These are phyloP conservation scores for Penicillium ucsense DNA, from an alignment of 495 filamentous ascomycete species.

Conservation along the genomic window DNA sequence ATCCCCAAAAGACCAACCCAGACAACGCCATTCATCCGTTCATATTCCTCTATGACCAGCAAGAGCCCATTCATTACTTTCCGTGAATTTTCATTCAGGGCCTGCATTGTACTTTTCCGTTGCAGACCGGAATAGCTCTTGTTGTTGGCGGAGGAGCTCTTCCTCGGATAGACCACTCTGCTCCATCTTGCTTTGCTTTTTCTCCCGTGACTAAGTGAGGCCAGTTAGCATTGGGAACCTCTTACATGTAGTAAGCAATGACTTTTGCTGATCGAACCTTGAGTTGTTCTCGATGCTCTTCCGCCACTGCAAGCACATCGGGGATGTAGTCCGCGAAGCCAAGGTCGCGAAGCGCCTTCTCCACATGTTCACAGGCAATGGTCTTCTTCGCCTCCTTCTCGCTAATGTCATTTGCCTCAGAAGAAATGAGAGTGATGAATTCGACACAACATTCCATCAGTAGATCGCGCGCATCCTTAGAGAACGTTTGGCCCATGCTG, in stretches of 20 bases:
- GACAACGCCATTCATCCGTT: slow-evolving; percentile 16
- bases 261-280: slow-evolving; percentile 48
- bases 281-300: slow-evolving; percentile 83
- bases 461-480: slow-evolving; percentile 87
- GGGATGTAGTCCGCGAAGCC: slow-evolving; percentile 86
- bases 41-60: slow-evolving; percentile 28
- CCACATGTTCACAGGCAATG: slow-evolving; percentile 93
- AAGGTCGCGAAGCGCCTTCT: slow-evolving; percentile 79
- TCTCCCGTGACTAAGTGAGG: slow-evolving; percentile 67
- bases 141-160: slow-evolving; percentile 77
- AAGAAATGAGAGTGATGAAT: slow-evolving; percentile 95
- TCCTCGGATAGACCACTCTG: slow-evolving; percentile 83
- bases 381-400: slow-evolving; percentile 99
- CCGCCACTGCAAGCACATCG: slow-evolving; percentile 76
- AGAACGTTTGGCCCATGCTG: slow-evolving; percentile 62
- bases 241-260: not conserved
- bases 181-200: slow-evolving; percentile 94
- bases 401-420: slow-evolving; percentile 95
- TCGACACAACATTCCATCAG: slow-evolving; percentile 99
- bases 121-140: slow-evolving; percentile 82
- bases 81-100: slow-evolving; percentile 22
- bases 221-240: not conserved
- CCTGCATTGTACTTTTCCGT: slow-evolving; percentile 60
- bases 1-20: not conserved
- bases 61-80: slow-evolving; percentile 12